Evolutionary conservation across 345 rosid species (phyloP).

Genomic region (Lepidium aucheri): DNA sequence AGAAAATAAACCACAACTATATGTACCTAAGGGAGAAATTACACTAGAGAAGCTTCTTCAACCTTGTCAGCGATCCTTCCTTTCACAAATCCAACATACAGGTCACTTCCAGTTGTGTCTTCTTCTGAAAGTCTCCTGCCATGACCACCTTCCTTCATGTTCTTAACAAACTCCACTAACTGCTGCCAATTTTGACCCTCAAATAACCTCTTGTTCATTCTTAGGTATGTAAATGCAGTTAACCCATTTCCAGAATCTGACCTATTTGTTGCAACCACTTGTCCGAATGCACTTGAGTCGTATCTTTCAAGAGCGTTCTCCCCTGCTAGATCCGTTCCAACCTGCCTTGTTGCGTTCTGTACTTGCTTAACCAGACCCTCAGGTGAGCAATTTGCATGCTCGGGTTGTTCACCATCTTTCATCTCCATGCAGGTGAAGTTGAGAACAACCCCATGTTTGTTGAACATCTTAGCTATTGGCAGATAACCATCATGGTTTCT

Average conservation of each 20-base stretch:
- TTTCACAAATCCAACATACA: constrained; percentile 58
- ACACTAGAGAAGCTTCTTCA: constrained; percentile 38
- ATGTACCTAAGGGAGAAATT: constrained; percentile 11
- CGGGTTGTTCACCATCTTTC: constrained; percentile 73
- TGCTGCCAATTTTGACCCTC: constrained; percentile 80
- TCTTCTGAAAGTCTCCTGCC: constrained; percentile 39
- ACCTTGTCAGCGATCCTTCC: constrained; percentile 27
- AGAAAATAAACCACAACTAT: not conserved
- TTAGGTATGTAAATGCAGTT: constrained; percentile 76
- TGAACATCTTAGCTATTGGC: constrained; percentile 65
- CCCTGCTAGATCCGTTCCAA: constrained; percentile 70
- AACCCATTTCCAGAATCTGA: constrained; percentile 67
- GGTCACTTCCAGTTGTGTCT: constrained; percentile 47
- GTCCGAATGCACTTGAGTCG: constrained; percentile 61
- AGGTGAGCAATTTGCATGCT: constrained; percentile 71
- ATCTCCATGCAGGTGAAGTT: constrained; percentile 99
- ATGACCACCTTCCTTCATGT: constrained; percentile 71
- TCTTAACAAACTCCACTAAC: constrained; percentile 66
- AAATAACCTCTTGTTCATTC: constrained; percentile 81
- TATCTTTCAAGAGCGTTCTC: constrained; percentile 90
- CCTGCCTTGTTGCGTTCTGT: constrained; percentile 55
- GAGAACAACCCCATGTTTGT: constrained; percentile 53
- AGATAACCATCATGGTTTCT: constrained; percentile 68
- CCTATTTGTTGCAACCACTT: constrained; percentile 68
- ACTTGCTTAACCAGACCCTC: constrained; percentile 86